Evolutionary conservation across 2,329 filamentous ascomycete species (phyloP), one percentile per base, ranked within the genome.

Genomic region (Trichoderma atroviride): DNA sequence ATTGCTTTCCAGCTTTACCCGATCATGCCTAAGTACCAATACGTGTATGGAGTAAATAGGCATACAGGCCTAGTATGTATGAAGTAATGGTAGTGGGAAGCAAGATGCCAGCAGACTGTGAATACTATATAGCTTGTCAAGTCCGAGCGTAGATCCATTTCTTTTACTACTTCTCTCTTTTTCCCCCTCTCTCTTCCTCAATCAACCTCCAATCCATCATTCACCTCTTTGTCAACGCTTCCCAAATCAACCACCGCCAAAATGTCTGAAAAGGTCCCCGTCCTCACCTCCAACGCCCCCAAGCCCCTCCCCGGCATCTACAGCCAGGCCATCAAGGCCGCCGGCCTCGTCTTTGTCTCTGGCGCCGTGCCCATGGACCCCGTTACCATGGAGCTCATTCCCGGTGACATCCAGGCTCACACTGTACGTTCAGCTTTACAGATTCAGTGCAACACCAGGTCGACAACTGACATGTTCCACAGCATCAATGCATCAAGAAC

Each of bases 341-440:
- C 88, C 72, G 87, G 87, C 72, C 84, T 90, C 73, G 86, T 93
- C 79, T 93, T 88, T 80, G 86, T 91, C 76, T 92, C 90, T 0
- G 91, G 91, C 73, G 88, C 90, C 74, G 89, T 93, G 73, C 89
- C 90, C 72, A 88, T 88, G 73, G 88, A 91, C 78, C 82, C 84
- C 56, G 79, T 82, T 66, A 80, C 80, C 7, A 87, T 86, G 71
- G 84, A 87, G 73, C 82, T 92, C 67, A 83, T 91, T 72, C 82
- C 87, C 57, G 90, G 90, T 63, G 86, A 83, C 76, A 87, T 93
- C 74, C 85, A 87, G 68, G 86, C 89, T 66, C 88, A 91, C 79
- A 92, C 91, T 47, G 82, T 82, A 73, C 16, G 55, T 57, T 19
- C 16, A 53, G 24, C 27, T 9, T 29, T 37, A 22, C 14, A 13